A percentile compares a stretch with the other conserved stretches of the same genome.
These are phyloP conservation scores for Echria macrotheca DNA, from an alignment of 495 filamentous ascomycete genomes.

Conservation along the genomic window DNA sequence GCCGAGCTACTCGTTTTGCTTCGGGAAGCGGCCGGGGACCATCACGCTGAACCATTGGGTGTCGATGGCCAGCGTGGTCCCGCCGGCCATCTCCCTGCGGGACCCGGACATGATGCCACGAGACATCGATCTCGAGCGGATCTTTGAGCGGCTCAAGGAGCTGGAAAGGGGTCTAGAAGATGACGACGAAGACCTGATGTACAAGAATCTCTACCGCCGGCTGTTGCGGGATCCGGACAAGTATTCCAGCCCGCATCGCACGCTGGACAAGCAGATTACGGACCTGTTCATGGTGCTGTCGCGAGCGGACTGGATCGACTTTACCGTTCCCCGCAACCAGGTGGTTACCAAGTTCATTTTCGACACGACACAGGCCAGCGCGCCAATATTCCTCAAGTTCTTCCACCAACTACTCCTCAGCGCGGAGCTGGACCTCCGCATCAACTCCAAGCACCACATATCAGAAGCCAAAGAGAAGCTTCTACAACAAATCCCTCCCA, in stretches of 20 bases:
- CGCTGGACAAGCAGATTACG: slow-evolving; percentile 60
- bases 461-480: slow-evolving; percentile 52
- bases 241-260: slow-evolving; percentile 43
- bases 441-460: slow-evolving; percentile 48
- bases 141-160: slow-evolving; percentile 51
- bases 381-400: slow-evolving; percentile 50
- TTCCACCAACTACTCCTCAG: slow-evolving; percentile 69
- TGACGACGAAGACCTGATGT: slow-evolving; percentile 49
- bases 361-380: slow-evolving; percentile 33
- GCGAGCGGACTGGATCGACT: slow-evolving; percentile 61
- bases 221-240: slow-evolving; percentile 50
- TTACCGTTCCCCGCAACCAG: slow-evolving; percentile 57
- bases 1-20: slow-evolving; percentile 56
- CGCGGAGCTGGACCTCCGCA: slow-evolving; percentile 60
- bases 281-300: slow-evolving; percentile 62
- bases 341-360: slow-evolving; percentile 59
- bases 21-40: slow-evolving; percentile 53
- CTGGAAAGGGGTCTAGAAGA: slow-evolving; percentile 54
- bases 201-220: slow-evolving; percentile 46
- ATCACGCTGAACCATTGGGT: slow-evolving; percentile 57
- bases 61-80: slow-evolving; percentile 42
- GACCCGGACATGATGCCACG: slow-evolving; percentile 47
- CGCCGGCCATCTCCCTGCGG: slow-evolving; percentile 43
- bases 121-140: slow-evolving; percentile 45
- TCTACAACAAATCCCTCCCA: slow-evolving; percentile 54